A percentile compares a stretch with the other conserved stretches of the same genome.
Conservation (phyloP, 257 asterid genomes). For the Oldenlandia corymbosa region DNA sequence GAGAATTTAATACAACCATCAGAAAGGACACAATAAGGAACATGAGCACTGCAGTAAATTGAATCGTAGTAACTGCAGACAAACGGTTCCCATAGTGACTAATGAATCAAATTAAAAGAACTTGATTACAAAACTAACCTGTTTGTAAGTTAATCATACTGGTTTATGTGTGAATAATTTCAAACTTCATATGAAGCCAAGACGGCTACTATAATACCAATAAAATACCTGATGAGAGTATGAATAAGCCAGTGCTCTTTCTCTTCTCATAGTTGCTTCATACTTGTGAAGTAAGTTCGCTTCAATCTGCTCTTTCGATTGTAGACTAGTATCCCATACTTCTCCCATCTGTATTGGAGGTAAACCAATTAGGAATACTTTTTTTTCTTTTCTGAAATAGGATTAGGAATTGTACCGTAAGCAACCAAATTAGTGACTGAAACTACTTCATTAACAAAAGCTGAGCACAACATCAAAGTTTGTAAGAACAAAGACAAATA, state of each 20-base stretch:
- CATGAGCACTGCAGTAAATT: not conserved
- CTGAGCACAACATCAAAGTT: not conserved
- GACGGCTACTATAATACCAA: constrained; percentile 5
- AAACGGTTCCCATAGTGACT: not conserved
- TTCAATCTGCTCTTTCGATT: constrained; percentile 77
- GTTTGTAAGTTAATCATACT: not conserved
- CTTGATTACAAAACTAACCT: not conserved
- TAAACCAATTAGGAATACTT: constrained; percentile 14
- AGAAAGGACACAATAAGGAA: no score
- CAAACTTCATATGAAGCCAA: not conserved
- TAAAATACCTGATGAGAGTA: constrained; percentile 81
- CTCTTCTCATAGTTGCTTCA: constrained; percentile 88
- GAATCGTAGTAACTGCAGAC: not conserved
- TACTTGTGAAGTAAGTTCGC: constrained; percentile 68
- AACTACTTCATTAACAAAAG: not conserved
- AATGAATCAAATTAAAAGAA: not conserved
- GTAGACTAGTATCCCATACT: constrained; percentile 82
- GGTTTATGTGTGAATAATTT: not conserved
- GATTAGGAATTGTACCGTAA: no score
- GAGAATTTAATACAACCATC: no score
- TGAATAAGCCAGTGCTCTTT: constrained; percentile 92
- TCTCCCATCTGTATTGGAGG: constrained; percentile 62
- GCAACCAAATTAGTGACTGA: no score
- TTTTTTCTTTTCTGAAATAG: no score
- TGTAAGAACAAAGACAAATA: not conserved